These are phyloP conservation scores for Laetiporus sulphureus DNA, from an alignment of 1,284 basidiomycete genomes.

Conservation along the genomic window DNA sequence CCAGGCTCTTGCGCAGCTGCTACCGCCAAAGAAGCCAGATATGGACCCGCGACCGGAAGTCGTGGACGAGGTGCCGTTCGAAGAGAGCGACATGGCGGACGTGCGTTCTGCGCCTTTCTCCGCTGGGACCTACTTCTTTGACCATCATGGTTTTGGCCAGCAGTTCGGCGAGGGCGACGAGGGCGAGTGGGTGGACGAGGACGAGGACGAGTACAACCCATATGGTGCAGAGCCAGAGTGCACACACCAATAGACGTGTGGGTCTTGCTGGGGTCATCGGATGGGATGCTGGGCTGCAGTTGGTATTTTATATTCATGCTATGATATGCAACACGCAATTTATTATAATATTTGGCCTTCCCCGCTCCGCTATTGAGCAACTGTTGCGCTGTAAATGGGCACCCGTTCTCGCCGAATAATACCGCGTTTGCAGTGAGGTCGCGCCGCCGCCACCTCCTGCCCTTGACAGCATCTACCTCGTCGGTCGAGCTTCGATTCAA, in stretches of 20 bases:
- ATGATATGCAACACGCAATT: no score
- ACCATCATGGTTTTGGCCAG: constrained; percentile 49
- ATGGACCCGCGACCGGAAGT: constrained; percentile 64
- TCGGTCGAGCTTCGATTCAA: no score
- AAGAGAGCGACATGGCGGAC: constrained; percentile 71
- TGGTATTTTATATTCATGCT: not conserved
- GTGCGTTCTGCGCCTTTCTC: constrained; percentile 72
- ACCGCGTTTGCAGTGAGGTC: no score
- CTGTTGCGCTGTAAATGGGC: no score
- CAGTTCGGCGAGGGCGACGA: constrained; percentile 58
- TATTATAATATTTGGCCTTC: no score
- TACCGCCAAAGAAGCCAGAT: constrained; percentile 71
- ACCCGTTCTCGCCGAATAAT: no score
- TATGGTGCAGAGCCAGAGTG: constrained; percentile 56
- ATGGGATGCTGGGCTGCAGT: no score
- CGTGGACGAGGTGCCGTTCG: constrained; percentile 67
- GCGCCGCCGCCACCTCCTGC: no score
- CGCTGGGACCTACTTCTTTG: constrained; percentile 63
- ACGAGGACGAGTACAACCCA: constrained; percentile 56
- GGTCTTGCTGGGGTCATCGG: no score
- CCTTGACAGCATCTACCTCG: no score
- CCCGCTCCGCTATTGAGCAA: no score
- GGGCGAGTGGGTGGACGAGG: constrained; percentile 34
- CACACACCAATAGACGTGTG: constrained; percentile 43
- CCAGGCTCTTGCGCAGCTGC: constrained; percentile 56